Evolutionary conservation across 805 yeast species (phyloP), one percentile per base, ranked within the genome.

Genomic region (Zygosaccharomyces bailii): DNA sequence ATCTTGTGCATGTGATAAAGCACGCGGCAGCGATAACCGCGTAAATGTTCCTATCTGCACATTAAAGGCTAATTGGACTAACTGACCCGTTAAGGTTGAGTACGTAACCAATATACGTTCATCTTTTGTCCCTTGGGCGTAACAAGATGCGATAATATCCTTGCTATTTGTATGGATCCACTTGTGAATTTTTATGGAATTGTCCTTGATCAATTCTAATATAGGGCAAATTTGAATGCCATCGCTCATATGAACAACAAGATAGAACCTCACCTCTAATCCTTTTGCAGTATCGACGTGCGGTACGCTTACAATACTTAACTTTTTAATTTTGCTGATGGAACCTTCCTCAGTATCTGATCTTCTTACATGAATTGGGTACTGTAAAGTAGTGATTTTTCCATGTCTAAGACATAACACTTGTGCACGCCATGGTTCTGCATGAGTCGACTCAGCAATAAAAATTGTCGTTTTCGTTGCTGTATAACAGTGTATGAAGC

Each of bases 191-290:
- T 20, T 13, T 27, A 7, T 27, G 31, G 16, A 27, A 21, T 32
- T 14, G 5, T 16, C 33, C 13, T 16, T 23, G 8, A 45, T 23
- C 7, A 55, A 30, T 4, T 42, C 43, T 31, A 44, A 48, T n/a
- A 56, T 42, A 11, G 50, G 34, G 9, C 47, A 34, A 13, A 52
- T 35, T 31, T 49, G 53, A 8, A 57, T 36, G 19, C 53, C 55
- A 33, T 51, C 53, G 2, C 49, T 42, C 4, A 48, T 44, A 42
- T 49, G 52, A 2, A 56, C 16, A 4, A 56, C 33, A 7, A 54
- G 9, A 19, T 35, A 43, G 32, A 43, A 34, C 7, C 30, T 20
- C 8, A 35, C 27, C 2, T 24, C 32, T 9, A 41, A 8, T 11
- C 24, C 20, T 16, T 34, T 39, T n/a, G 31, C 32, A 2, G 38